Conservation (phyloP, 805 yeast genomes). For the Ogataea kodamae region DNA sequence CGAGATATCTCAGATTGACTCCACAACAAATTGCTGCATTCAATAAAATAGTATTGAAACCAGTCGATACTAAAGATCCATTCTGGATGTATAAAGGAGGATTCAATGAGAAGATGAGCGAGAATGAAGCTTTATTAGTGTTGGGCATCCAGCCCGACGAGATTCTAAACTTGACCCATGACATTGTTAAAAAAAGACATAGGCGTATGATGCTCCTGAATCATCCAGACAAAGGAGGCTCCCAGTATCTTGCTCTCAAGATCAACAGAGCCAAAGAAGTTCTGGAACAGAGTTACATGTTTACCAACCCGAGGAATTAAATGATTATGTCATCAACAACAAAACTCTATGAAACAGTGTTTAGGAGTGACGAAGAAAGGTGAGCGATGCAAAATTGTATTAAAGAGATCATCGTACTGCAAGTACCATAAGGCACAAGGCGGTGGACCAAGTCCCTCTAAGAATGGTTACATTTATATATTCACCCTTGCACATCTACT, state of each 20-base stretch:
- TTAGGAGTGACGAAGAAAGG: constrained; percentile 42
- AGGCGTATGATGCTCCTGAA: constrained; percentile 73
- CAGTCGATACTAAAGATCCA: constrained; percentile 8
- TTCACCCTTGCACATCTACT: constrained; percentile 45
- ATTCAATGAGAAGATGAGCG: constrained; percentile 61
- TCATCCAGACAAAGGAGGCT: constrained; percentile 90
- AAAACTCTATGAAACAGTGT: constrained; percentile 33
- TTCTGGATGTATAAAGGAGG: constrained; percentile 54
- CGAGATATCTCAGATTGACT: constrained; percentile 31
- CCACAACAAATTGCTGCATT: constrained; percentile 38
- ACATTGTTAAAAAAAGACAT: constrained; percentile 64
- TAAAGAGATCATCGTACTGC: constrained; percentile 23
- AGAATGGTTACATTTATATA: constrained; percentile 45
- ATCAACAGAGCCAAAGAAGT: constrained; percentile 83
- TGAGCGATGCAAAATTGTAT: constrained; percentile 35
- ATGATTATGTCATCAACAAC: constrained; percentile 8
- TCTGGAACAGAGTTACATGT: constrained; percentile 58
- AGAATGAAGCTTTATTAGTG: constrained; percentile 65
- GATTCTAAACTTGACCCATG: constrained; percentile 44
- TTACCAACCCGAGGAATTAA: constrained; percentile 23
- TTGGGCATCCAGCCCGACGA: constrained; percentile 56
- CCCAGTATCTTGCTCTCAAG: constrained; percentile 76
- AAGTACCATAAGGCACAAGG: constrained; percentile 35
- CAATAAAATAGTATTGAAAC: constrained; percentile 33
- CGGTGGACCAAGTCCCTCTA: too few species aligned